phyloP scores from a whole-genome alignment of 176 grass and related monocot genomes.

The Zoysia pacifica region DNA sequence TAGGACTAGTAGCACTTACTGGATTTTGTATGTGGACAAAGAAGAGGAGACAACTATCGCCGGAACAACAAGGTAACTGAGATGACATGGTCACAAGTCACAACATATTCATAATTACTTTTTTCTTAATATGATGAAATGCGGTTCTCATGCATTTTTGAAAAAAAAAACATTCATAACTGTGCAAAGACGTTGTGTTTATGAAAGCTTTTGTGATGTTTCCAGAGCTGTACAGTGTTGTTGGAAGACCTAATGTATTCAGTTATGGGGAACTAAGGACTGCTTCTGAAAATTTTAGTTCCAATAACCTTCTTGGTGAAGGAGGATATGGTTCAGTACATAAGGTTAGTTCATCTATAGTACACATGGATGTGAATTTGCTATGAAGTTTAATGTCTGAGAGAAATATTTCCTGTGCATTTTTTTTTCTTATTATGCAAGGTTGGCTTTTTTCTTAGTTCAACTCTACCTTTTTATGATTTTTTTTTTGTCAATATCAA shows the following conservation, averaged over 20 bases:
- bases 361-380: slow-evolving; percentile 1
- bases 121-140: not conserved
- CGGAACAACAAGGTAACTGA: slow-evolving; percentile 51
- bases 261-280: slow-evolving; percentile 68
- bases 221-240: slow-evolving; percentile 66
- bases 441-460: not conserved
- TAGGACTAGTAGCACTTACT: slow-evolving; percentile 48
- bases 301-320: slow-evolving; percentile 75
- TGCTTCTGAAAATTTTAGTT: slow-evolving; percentile 70
- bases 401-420: not conserved
- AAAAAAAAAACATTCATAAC: too few species aligned
- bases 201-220: slow-evolving; percentile 28
- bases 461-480: not conserved
- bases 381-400: not conserved
- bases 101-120: slow-evolving; percentile 5
- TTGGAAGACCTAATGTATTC: slow-evolving; percentile 64
- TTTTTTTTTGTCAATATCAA: not conserved
- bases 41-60: slow-evolving; percentile 46
- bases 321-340: slow-evolving; percentile 84
- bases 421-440: not conserved
- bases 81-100: not conserved
- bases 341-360: slow-evolving; percentile 56
- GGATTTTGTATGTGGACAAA: slow-evolving; percentile 50
- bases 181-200: not conserved
- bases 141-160: too few species aligned